A percentile compares a stretch with the other conserved stretches of the same genome.
Evolutionary conservation across 768 basidiomycete species (phyloP).

Genomic region (Coprinellus aureogranulatus): DNA sequence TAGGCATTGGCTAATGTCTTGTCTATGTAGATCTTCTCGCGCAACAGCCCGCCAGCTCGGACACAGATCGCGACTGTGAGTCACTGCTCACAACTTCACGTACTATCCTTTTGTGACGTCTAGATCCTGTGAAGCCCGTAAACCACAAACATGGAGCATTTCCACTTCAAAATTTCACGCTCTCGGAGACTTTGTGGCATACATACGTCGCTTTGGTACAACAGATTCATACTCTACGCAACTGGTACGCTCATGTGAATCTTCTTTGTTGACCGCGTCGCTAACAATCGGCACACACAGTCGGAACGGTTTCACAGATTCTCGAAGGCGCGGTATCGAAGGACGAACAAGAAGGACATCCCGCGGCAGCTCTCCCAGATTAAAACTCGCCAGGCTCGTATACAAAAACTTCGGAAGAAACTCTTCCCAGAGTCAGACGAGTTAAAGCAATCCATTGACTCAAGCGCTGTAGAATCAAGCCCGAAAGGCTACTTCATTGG

Average conservation of each 20-base stretch:
- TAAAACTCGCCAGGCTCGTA: slow-evolving; percentile 4
- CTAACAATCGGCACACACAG: slow-evolving; percentile 18
- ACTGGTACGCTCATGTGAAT: slow-evolving; percentile 24
- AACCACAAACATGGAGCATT: slow-evolving; percentile 11
- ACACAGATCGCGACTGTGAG: no score
- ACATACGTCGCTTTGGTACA: slow-evolving; percentile 2
- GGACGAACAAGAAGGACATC: slow-evolving; percentile 33
- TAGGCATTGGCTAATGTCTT: no score
- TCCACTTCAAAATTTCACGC: slow-evolving; percentile 5
- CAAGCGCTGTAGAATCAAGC: no score
- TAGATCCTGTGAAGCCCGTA: no score
- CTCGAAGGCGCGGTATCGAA: slow-evolving; percentile 34
- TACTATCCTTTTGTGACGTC: no score
- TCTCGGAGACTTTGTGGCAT: not conserved
- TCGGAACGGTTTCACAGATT: slow-evolving; percentile 40
- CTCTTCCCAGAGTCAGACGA: not conserved
- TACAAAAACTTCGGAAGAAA: not conserved
- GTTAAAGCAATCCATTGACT: no score
- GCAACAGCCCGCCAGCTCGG: no score
- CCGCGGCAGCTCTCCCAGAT: slow-evolving; percentile 25
- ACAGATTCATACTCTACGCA: slow-evolving; percentile 14
- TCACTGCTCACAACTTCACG: no score
- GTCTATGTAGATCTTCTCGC: no score
- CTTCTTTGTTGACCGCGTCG: no score
- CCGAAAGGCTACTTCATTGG: not conserved